Base-by-base conservation (phyloP, 2,329 filamentous ascomycete species). In the Coniochaeta sp. region DNA sequence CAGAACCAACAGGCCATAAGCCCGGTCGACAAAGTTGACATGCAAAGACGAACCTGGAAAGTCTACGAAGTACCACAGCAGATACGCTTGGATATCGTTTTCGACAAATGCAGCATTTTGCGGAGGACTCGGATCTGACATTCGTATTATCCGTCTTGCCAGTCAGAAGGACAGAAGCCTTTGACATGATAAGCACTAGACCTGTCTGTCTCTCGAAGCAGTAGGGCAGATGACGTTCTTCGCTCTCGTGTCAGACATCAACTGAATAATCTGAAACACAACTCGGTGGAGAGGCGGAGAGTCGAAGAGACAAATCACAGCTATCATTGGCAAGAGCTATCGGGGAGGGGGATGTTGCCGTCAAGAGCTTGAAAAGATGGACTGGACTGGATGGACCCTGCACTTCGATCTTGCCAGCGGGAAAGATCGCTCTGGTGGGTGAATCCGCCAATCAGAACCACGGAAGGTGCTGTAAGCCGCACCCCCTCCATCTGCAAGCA, bases 401-500 rank as follows among this genome's bases (percentile, higher is more conserved):
- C n/a, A 16, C 33, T 18, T 12, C 7, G 35, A 24, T 30, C 48
- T 22, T 20, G 22, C 24, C n/a, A 33, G 48, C 28, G 48, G 31
- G 18, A 27, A 22, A 38, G 30, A 32, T 13, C 14, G 47, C 22
- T 9, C 5, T 30, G 16, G 46, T 18, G 12, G 20, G 46, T n/a
- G 7, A 28, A 31, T 24, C 14, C 14, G 13, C 31, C 32, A 35
- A 49, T 38, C 10, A 32, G 47, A 33, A 33, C 14, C 14, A 14
- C 12, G 8, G 13, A 33, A 8, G n/a, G 5, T 6, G 5, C 42
- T 4, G 22, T 18, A 22, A 26, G 30, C 14, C 16, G 27, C 28
- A n/a, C n/a, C n/a, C 27, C 28, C 31, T 14, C 4, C 18, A 7
- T 18, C 28, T 49, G 48, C 48, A 49, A 49, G 48, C 48, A 49